Evolutionary conservation across 495 filamentous ascomycete genomes (phyloP).

Genomic region (Tuber microsphaerosporum): DNA sequence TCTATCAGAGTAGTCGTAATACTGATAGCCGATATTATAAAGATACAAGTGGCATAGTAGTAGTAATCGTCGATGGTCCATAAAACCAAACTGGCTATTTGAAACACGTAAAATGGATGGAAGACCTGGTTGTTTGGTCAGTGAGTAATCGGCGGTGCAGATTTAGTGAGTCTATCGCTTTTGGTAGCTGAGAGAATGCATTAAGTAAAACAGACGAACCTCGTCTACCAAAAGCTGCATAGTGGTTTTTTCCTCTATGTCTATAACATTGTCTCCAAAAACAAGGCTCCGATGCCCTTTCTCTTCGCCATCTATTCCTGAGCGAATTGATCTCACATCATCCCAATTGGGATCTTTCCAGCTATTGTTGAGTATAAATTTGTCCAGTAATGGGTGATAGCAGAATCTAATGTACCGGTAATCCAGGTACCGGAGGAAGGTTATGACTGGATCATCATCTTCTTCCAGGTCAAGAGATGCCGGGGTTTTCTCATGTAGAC

Average conservation of each 20-base stretch:
- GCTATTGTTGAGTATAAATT: slow-evolving; percentile 71
- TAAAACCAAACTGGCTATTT: slow-evolving; percentile 85
- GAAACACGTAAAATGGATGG: slow-evolving; percentile 97
- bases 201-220: slow-evolving; percentile 48
- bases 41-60: slow-evolving; percentile 94
- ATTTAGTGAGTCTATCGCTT: neutral
- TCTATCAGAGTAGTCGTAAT: slow-evolving; percentile 85
- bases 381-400: slow-evolving; percentile 80
- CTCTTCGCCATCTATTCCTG: slow-evolving; percentile 84
- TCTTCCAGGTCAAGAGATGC: slow-evolving; percentile 58
- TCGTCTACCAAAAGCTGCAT: slow-evolving; percentile 83
- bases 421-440: slow-evolving; percentile 64
- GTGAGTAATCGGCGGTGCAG: slow-evolving; percentile 1
- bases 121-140: slow-evolving; percentile 56
- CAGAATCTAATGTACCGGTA: slow-evolving; percentile 92
- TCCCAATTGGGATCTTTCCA: slow-evolving; percentile 94
- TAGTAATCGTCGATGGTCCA: slow-evolving; percentile 97
- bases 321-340: slow-evolving; percentile 63
- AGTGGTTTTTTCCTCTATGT: slow-evolving; percentile 80
- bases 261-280: slow-evolving; percentile 81
- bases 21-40: slow-evolving; percentile 85
- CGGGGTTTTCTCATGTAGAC: slow-evolving; percentile 45
- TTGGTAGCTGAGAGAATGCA: neutral
- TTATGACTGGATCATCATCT: slow-evolving; percentile 73
- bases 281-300: slow-evolving; percentile 73